Conservation (phyloP, 192 early-diverging fungal species). For the Spinellus fusiger region DNA sequence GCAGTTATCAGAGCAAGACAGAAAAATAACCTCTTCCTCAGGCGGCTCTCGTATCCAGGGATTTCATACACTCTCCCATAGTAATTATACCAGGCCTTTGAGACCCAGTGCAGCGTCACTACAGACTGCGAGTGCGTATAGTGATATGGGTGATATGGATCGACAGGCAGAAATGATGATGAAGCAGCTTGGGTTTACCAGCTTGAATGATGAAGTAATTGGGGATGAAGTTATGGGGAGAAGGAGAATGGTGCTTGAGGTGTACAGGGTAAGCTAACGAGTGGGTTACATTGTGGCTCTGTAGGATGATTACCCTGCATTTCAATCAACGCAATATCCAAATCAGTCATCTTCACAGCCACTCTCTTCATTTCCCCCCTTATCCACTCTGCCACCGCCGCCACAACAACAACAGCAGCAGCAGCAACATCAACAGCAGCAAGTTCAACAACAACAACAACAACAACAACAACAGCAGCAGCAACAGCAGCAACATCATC, state of each 20-base stretch:
- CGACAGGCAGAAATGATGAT: slow-evolving; percentile 12
- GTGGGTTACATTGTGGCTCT: neutral
- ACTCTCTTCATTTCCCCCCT: neutral
- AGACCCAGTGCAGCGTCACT: slow-evolving; percentile 15
- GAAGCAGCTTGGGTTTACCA: slow-evolving; percentile 8
- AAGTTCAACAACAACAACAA: slow-evolving; percentile 1
- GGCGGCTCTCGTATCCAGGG: too few relatives aligned
- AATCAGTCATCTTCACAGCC: neutral
- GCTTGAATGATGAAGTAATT: slow-evolving; percentile 24
- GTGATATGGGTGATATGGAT: slow-evolving; percentile 4
- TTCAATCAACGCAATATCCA: neutral
- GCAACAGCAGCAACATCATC: slow-evolving; percentile 33
- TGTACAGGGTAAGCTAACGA: neutral
- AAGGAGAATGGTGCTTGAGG: too few relatives aligned
- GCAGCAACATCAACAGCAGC: too few relatives aligned
- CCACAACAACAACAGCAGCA: neutral
- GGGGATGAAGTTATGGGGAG: neutral
- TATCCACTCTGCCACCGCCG: too few relatives aligned
- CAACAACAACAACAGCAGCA: slow-evolving; percentile 23
- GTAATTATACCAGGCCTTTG: neutral
- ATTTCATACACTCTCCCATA: neutral
- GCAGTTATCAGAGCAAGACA: neutral
- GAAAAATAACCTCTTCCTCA: neutral
- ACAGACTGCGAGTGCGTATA: slow-evolving; percentile 8
- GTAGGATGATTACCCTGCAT: neutral